phyloP scores from a whole-genome alignment of 164 flowering plant species.

The Chimonanthus praecox region DNA sequence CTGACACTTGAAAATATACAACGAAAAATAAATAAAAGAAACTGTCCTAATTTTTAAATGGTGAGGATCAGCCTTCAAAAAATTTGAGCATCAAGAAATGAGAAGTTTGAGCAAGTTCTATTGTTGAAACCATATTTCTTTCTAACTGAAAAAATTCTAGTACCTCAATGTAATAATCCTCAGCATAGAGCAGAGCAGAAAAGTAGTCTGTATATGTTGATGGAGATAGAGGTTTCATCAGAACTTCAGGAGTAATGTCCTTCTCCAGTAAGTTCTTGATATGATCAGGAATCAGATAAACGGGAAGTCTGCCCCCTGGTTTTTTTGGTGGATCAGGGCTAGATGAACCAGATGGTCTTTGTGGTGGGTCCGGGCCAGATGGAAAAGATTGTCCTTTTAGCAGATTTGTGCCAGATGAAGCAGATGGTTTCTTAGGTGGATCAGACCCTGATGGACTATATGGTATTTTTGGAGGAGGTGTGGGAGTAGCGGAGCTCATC shows the following conservation, averaged over 20 bases:
- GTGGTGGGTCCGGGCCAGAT: not conserved
- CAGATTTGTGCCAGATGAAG: not conserved
- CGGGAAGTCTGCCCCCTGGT: constrained; percentile 2
- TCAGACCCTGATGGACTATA: not conserved
- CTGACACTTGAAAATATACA: too few species aligned
- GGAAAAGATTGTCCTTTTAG: not conserved
- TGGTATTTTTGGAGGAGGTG: not conserved
- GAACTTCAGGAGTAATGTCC: constrained; percentile 24
- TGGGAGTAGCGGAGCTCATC: not conserved
- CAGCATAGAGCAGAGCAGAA: constrained; percentile 34
- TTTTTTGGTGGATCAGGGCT: not conserved
- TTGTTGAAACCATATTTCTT: too few species aligned
- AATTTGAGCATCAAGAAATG: not conserved
- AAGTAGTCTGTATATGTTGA: constrained; percentile 27
- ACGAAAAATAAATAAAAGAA: too few species aligned
- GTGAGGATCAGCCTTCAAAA: not conserved
- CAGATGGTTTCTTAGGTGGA: not conserved
- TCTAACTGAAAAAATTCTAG: not conserved
- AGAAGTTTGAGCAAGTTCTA: not conserved
- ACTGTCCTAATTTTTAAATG: too few species aligned
- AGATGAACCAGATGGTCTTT: not conserved
- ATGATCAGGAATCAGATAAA: constrained; percentile 20
- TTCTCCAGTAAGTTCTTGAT: constrained; percentile 16
- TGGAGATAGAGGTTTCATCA: constrained; percentile 17
- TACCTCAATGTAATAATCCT: constrained; percentile 33